Percentiles rank a stretch among this genome's conserved stretches.
phyloP scores from a whole-genome alignment of 257 asterid species.

The Linaria vulgaris region DNA sequence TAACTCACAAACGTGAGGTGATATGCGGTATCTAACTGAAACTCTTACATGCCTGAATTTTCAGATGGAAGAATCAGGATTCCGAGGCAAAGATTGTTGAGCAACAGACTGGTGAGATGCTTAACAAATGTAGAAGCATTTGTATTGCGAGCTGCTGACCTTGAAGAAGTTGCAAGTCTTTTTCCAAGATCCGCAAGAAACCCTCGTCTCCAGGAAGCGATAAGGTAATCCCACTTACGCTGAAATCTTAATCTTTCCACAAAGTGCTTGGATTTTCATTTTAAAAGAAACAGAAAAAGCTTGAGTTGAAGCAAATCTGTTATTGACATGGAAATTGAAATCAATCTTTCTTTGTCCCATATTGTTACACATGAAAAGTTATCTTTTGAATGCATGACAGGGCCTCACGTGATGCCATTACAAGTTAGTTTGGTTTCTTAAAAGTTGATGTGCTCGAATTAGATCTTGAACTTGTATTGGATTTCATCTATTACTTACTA shows the following conservation, averaged over 20 bases:
- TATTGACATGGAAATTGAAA: neutral
- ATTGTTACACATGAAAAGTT: neutral
- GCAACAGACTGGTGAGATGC: constrained; percentile 74
- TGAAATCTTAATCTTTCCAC: neutral
- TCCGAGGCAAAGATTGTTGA: constrained; percentile 62
- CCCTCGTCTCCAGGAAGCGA: constrained; percentile 83
- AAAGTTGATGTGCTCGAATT: neutral
- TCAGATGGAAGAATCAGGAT: constrained; percentile 66
- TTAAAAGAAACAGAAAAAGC: neutral
- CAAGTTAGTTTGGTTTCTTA: neutral
- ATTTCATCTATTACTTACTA: no score
- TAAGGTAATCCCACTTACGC: constrained; percentile 52
- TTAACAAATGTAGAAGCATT: constrained; percentile 79
- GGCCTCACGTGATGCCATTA: neutral
- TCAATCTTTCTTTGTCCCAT: neutral
- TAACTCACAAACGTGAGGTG: no score
- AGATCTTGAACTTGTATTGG: neutral
- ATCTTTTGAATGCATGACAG: no score
- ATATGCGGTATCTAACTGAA: no score
- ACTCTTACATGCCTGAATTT: neutral
- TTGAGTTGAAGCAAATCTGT: no score
- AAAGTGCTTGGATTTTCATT: no score
- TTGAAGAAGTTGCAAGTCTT: constrained; percentile 77
- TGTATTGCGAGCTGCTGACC: constrained; percentile 69
- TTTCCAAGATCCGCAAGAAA: constrained; percentile 73